Evolutionary conservation across 768 basidiomycete genomes (phyloP), one percentile per base, ranked within the genome.

Genomic region (Boletus eberwhitei): DNA sequence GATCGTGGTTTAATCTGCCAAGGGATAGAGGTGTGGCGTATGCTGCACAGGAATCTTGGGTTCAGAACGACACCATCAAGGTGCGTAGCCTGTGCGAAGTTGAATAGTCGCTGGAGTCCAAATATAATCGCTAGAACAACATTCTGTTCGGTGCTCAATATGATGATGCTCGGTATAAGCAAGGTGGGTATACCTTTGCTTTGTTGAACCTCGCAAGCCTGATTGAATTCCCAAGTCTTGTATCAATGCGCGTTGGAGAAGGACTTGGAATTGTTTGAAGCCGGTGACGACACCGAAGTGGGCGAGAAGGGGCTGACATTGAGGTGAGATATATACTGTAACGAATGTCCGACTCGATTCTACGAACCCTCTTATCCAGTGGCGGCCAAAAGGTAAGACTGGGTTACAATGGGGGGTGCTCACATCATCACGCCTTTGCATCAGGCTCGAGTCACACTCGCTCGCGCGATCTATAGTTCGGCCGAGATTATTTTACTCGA

Each of bases 1-100:
- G n/a, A 2, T 35, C 50, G 19, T 52, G 43, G 50, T 52, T 52
- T 42, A 52, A 52, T 43, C 7, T 52, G 22, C 43, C 50, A 12
- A 48, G 43, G 34, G 17, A 48, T n/a, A n/a, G 44, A 9, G 50
- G 50, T 9, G 43, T 52, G 19, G 50, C 50, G 14, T 48, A 48
- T 16, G 35, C 50, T 48, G 50, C 44, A 21, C 44, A 52, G 14
- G 35, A 52, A 4, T 52, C 50, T 3, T 52, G 50, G 50, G 35
- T 52, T 29, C 50, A 52, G 24, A 52, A 48, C n/a, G 50, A 52
- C 11, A 52, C 50, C 44, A 52, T 48, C 44, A 52, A 48, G 34
- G 50, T 48, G 14, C n/a, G 31, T 24, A 17, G 21, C 5, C 6
- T 24, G 16, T 8, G 4, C 21, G 21, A 22, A 12, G 19, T 45